Base-by-base conservation (phyloP, 306 rosid genomes). In the Acacia confusa region DNA sequence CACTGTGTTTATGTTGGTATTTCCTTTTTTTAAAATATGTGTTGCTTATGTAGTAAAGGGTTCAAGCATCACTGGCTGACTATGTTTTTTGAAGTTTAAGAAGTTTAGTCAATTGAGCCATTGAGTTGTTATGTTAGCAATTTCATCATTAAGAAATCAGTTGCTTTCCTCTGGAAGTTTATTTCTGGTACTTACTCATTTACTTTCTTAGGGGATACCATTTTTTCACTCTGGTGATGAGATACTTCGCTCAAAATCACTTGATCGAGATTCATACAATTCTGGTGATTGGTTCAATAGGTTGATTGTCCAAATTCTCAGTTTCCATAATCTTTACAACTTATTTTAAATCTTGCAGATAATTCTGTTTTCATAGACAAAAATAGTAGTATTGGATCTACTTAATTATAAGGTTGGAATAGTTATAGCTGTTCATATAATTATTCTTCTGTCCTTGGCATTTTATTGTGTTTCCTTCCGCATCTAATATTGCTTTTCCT, bases 201-300 rank as follows among this genome's bases (percentile, higher is more conserved):
- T 81, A 17, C 75, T 45, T 74, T 81, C 65, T 34, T 78, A 95
- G 99, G 99, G 99, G 38, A 91, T 93, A 70, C 97, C 99, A 20
- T 92, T 95, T 88, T 93, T 95, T 81, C 99, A 95, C 71, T 63
- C 87, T 55, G 97, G 98, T 16, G 98, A 92, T 79, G 98, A 95
- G 89, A 75, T 89, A 64, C 96, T 95, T 9, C 96, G 97, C 83
- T 95, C 99, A 32, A 95, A 95, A 89, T 93, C 99, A 70, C 88
- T 93, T 78, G 99, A 93, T 85, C 97, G 98, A 28, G 97, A 95
- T 89, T 95, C 99, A 12, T 95, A 95, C 88, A 93, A 93, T 86
- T 95, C 98, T 74, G 99, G 97, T 27, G 99, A 95, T 88, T 92
- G 97, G 98, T 95, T 93, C 89, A 93, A 95, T 82, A 92, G 98